Percentiles rank a stretch among this genome's conserved stretches.
Conservation (phyloP, 2,329 filamentous ascomycete genomes). For the Botrytis fabae region DNA sequence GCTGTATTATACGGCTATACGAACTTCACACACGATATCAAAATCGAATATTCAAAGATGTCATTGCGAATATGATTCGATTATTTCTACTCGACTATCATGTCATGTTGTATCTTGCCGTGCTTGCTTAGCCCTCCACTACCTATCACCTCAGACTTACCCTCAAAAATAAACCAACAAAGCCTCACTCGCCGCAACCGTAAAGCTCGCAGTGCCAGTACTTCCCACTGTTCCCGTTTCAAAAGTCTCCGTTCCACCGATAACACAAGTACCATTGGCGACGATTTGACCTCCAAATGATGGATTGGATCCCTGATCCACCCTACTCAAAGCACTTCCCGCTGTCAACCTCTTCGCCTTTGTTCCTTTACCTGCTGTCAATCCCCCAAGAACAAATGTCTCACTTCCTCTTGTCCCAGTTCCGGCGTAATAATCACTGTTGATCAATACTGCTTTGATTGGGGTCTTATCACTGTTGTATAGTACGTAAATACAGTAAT, state of each 20-base stretch:
- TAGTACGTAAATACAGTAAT: conserved; percentile 34
- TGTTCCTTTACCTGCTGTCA: conserved; percentile 23
- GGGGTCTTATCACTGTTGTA: conserved; percentile 28
- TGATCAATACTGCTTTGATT: conserved; percentile 33
- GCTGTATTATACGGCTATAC: neutral
- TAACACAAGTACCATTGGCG: conserved; percentile 47
- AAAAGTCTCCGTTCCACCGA: conserved; percentile 45
- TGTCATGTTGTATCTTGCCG: neutral
- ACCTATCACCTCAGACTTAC: neutral
- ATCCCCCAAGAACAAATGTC: conserved; percentile 32
- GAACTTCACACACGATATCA: neutral
- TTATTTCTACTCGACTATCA: neutral
- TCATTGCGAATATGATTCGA: neutral
- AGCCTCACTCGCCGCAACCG: conserved; percentile 49
- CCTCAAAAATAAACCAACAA: conserved; percentile 47
- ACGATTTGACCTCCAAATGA: conserved; percentile 51
- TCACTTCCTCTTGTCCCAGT: conserved; percentile 30
- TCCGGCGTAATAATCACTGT: conserved; percentile 35
- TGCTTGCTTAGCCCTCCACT: too few species aligned
- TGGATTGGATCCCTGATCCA: conserved; percentile 47
- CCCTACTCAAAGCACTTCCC: conserved; percentile 46
- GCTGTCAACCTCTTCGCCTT: conserved; percentile 42
- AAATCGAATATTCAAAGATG: neutral
- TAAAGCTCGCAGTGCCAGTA: conserved; percentile 45
- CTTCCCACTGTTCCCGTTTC: conserved; percentile 42